Base-by-base conservation (phyloP, 768 basidiomycete genomes). In the Trametopsis cervina region DNA sequence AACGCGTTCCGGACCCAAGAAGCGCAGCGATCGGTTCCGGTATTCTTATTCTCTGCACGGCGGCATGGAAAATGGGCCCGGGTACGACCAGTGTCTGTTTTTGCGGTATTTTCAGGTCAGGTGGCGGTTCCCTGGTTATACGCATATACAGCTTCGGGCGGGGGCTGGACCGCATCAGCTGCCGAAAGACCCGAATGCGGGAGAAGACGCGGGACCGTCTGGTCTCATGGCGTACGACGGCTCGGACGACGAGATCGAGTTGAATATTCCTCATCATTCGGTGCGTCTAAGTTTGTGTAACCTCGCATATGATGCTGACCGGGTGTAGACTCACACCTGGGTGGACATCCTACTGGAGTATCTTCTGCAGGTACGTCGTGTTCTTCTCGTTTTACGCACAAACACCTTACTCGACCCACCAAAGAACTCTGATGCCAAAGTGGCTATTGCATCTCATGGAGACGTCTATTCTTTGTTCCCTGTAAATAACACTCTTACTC, bases 271-370 rank as follows among this genome's bases (percentile, higher is more conserved):
- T 7, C 15, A 7, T 33, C 29, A 33, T 33, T 33, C 29, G 29
- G 29, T 33, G 15, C 15, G 29, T 33, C 7, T 33, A 15, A 15
- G 7, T 7, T 7, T n/a, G 40, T 38, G 7, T 17, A 20, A 39
- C 13, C 21, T 5, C n/a, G 20, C 18, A 4, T 6, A 23, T 52
- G 52, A 17, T 37, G 3, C 51, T 37, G 25, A 52, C 53, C 17
- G 15, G 29, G 15, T 15, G 29, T 15, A 33, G 29, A 15, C 29
- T 7, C 29, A 33, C 15, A 33, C 9, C 29, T 33, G 29, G 29
- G 45, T 60, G 1, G 55, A 54, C 20, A 40, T 26, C 29, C 18
- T 58, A 1, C 50, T 60, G 0, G 53, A 60, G 40, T 60, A 60
- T 24, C 56, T 60, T 13, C 36, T 60, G 15, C 21, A 47, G n/a